Evolutionary conservation across 2,329 filamentous ascomycete genomes (phyloP), one percentile per base, ranked within the genome.

Genomic region (Microsporum audouinii): DNA sequence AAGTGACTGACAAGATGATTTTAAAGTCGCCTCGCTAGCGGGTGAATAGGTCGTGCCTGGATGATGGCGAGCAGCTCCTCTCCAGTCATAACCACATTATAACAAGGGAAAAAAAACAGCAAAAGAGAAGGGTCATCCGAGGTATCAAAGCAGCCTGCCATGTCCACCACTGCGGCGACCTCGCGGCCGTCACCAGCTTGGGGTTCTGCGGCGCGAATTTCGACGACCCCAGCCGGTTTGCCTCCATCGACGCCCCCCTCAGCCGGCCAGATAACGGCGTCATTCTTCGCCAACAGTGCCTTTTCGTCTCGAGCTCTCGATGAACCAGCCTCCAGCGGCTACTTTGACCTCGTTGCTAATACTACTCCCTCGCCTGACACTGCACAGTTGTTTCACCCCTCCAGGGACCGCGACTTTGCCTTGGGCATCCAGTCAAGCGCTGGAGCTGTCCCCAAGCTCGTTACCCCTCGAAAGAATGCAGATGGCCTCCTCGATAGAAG

Each of bases 241-340:
- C 83, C 83, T 5, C 79, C 82, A 49, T 76, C 78, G 57, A 73
- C 76, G 63, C 75, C 80, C 17, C 77, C 79, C 63, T 82, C 83
- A 1, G 80, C 80, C 57, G 81, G 82, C 65, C 82, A 85, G 69
- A 71, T 77, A 27, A 74, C 79, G 38, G 78, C 62, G 2, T 51
- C 82, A 1, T 81, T 82, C 4, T 80, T 77, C 3, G 60, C 41
- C 14, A 56, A 14, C 29, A 56, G 57, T 7, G 12, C 41, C 31
- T 49, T 59, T 12, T 29, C 45, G 10, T 55, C 58, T 12, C 31
- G 58, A 12, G 5, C 8, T 31, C 8, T 60, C 5, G 45, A 57
- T 36, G 57, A 61, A 36, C 23, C 63, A n/a, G 60, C 58, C n/a
- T 49, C 63, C 3, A n/a, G 49, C 7, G 51, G 63, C 39, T 64